Evolutionary conservation across 352 stramenopile genomes (phyloP).

Genomic region (Phytophthora tentaculata): DNA sequence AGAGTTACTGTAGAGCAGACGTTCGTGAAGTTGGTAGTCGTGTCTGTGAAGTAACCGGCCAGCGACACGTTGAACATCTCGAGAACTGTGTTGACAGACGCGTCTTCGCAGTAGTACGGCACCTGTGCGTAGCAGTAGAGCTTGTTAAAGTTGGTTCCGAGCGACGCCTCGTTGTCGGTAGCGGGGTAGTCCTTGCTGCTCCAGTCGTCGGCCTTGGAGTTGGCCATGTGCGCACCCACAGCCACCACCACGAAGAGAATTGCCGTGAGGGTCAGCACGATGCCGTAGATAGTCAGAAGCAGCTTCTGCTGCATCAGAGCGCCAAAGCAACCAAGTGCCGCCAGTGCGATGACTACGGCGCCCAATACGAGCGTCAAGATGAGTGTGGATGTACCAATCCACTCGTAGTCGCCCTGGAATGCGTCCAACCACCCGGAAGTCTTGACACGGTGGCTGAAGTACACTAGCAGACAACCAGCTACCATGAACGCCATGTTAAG

Average conservation of each 20-base stretch:
- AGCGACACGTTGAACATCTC: slow-evolving; percentile 61
- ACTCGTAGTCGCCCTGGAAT: slow-evolving; percentile 74
- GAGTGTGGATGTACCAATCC: slow-evolving; percentile 68
- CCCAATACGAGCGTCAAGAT: slow-evolving; percentile 74
- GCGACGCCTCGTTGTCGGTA: slow-evolving; percentile 45
- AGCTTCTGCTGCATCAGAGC: slow-evolving; percentile 73
- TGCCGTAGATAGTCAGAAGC: slow-evolving; percentile 72
- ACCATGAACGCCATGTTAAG: slow-evolving; percentile 89
- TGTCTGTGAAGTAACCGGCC: slow-evolving; percentile 43
- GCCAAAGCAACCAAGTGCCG: slow-evolving; percentile 73
- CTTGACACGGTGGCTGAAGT: slow-evolving; percentile 79
- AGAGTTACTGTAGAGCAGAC: slow-evolving; percentile 56
- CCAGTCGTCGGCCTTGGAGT: slow-evolving; percentile 67
- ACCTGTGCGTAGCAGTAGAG: slow-evolving; percentile 86
- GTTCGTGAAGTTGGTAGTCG: slow-evolving; percentile 57
- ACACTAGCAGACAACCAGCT: slow-evolving; percentile 75
- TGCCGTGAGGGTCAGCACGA: slow-evolving; percentile 65
- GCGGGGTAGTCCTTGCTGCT: slow-evolving; percentile 48
- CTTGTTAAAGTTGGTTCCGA: slow-evolving; percentile 78
- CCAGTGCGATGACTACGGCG: slow-evolving; percentile 68
- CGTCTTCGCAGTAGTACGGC: slow-evolving; percentile 76
- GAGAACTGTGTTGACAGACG: slow-evolving; percentile 52
- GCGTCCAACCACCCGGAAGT: slow-evolving; percentile 73
- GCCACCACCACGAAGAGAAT: slow-evolving; percentile 71
- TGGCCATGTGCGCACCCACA: slow-evolving; percentile 59